Percentiles rank a stretch among this genome's conserved stretches.
These are phyloP conservation scores for Xylaria palmicola DNA, from an alignment of 495 filamentous ascomycete genomes.

Conservation along the genomic window DNA sequence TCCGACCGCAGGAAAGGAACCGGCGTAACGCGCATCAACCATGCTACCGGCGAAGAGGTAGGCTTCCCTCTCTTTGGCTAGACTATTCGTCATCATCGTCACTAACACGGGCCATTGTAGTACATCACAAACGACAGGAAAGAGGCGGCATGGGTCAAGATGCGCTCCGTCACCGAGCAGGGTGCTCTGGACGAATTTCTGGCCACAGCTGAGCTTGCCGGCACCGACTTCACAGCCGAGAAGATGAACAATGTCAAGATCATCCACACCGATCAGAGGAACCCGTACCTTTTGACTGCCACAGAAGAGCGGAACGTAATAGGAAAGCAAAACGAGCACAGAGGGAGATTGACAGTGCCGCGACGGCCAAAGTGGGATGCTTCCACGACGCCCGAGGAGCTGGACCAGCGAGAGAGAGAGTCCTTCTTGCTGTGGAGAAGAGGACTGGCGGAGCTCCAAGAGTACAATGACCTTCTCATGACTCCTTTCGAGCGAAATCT, in stretches of 20 bases:
- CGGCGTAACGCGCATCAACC: slow-evolving; percentile 59
- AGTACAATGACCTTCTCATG: slow-evolving; percentile 91
- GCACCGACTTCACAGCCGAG: slow-evolving; percentile 98
- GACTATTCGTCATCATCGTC: not conserved
- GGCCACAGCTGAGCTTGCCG: slow-evolving; percentile 87
- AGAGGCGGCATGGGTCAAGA: slow-evolving; percentile 87
- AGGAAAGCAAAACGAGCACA: slow-evolving; percentile 79
- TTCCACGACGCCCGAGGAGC: slow-evolving; percentile 73
- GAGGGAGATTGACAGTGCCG: slow-evolving; percentile 78
- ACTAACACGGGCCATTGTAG: slow-evolving; percentile 29
- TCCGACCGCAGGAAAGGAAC: slow-evolving; percentile 61
- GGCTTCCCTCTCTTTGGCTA: not conserved
- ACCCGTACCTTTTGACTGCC: slow-evolving; percentile 87
- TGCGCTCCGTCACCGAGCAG: slow-evolving; percentile 98
- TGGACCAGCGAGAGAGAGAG: slow-evolving; percentile 77
- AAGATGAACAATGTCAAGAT: slow-evolving; percentile 99
- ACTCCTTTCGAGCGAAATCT: slow-evolving; percentile 98
- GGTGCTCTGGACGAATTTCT: slow-evolving; percentile 78
- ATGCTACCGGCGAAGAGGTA: slow-evolving; percentile 55
- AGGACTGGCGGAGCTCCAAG: slow-evolving; percentile 86
- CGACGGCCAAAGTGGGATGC: slow-evolving; percentile 86
- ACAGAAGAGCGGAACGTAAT: slow-evolving; percentile 77
- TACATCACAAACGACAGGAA: slow-evolving; percentile 71
- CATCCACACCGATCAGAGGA: slow-evolving; percentile 91
- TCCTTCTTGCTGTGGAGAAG: slow-evolving; percentile 86